phyloP scores from a whole-genome alignment of 2,329 filamentous ascomycete species.

The Aquanectria penicillioides region DNA sequence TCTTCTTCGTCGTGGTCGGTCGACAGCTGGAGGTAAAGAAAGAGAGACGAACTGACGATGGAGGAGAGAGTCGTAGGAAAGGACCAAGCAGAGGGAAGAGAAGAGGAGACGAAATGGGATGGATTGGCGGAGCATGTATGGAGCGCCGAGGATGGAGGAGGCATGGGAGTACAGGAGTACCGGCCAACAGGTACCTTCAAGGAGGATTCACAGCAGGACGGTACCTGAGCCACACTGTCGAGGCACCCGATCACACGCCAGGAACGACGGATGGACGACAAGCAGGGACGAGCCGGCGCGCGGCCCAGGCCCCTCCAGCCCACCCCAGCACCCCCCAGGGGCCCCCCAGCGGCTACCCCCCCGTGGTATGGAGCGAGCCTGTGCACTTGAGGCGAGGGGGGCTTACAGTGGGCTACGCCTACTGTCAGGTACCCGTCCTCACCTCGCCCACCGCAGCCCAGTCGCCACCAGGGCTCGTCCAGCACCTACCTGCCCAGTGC shows the following conservation, averaged over 20 bases:
- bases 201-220: background rate
- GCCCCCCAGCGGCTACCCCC: constrained; percentile 1
- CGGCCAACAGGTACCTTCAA: constrained; percentile 4
- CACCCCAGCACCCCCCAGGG: constrained; percentile 11
- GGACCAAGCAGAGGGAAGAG: constrained; percentile 36
- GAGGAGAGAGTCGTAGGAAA: constrained; percentile 38
- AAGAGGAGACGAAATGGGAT: constrained; percentile 35
- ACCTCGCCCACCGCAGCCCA: constrained; percentile 1
- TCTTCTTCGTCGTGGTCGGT: constrained; percentile 50
- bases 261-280: background rate
- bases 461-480: constrained; percentile 5
- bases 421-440: constrained; percentile 8
- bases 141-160: background rate
- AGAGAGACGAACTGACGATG: constrained; percentile 47
- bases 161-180: constrained; percentile 4
- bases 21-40: constrained; percentile 41
- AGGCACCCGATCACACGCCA: constrained; percentile 2
- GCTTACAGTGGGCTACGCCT: background rate
- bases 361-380: constrained; percentile 9
- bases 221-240: background rate
- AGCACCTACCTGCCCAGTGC: background rate
- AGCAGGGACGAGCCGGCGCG: constrained; percentile 15
- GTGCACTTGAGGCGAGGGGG: background rate
- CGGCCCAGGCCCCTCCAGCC: constrained; percentile 19
- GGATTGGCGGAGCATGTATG: constrained; percentile 10